Base-by-base conservation (phyloP, 345 rosid species). In the Eucalyptus cloeziana region DNA sequence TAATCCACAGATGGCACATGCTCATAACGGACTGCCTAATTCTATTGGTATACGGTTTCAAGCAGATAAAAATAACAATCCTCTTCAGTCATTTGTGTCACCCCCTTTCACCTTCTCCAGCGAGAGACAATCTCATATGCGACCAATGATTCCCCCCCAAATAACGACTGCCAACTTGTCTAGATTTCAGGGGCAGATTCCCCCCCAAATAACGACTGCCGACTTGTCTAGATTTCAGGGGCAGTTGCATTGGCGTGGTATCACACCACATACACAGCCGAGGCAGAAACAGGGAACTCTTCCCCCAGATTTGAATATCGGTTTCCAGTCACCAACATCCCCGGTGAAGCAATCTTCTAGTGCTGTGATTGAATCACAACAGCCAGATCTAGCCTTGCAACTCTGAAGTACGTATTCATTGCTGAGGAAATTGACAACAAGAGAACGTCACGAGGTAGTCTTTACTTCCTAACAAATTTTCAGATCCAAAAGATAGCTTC, bases 321-420 rank as follows among this genome's bases (percentile, higher is more conserved):
- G 98, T 62, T 96, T 95, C 91, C 98, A 96, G 87, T 95, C 99
- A 54, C 97, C 98, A 27, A 97, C 95, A 37, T 97, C 99, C 88
- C 99, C 99, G 2, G 95, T 88, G 50, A 97, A 93, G 89, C 98
- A 95, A 56, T 94, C 97, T 88, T 94, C 98, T 33, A 94, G 98
- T 88, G 94, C 94, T 62, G 90, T 92, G 87, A 93, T 94, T n/a
- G 97, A 98, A 90, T 93, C 97, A 8, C 98, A 95, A 91, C 99
- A 97, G 92, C 99, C 99, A 80, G 99, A 97, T 93, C 90, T 98
- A 87, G 99, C 99, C 86, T 90, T 97, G 93, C 98, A 98, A 90
- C 98, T 98, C 58, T 96, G 93, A 94, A 76, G 27, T 40, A 40
- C 47, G 86, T 24, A 51, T 89, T 37, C 22, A 12, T 31, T 40